Conservation (phyloP, 108 stramenopile species). For the Skeletonema costatum region DNA sequence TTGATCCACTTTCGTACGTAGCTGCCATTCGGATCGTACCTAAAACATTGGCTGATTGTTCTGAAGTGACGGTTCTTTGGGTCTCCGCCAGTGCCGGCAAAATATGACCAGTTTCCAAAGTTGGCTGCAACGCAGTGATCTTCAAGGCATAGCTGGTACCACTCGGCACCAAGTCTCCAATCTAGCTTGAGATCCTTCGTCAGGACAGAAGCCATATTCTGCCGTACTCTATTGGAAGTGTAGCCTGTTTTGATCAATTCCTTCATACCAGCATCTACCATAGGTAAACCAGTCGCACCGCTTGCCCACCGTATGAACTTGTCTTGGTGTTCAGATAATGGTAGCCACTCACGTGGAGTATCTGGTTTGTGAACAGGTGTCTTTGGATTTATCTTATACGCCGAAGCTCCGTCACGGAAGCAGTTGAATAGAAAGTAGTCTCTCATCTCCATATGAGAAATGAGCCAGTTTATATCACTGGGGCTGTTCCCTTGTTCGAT, state of each 20-base stretch:
- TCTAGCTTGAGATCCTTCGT: constrained; percentile 82
- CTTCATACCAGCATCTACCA: constrained; percentile 92
- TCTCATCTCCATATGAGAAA: constrained; percentile 75
- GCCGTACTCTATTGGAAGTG: constrained; percentile 91
- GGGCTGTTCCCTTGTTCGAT: neutral
- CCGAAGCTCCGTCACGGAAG: constrained; percentile 41
- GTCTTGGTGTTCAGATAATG: constrained; percentile 18
- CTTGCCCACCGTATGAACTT: constrained; percentile 59
- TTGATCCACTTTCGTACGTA: constrained; percentile 86
- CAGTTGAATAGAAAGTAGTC: constrained; percentile 68
- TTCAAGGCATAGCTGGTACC: constrained; percentile 80
- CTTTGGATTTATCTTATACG: constrained; percentile 21
- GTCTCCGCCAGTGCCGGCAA: constrained; percentile 86
- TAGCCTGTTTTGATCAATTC: constrained; percentile 87
- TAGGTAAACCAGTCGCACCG: constrained; percentile 83
- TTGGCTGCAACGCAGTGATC: constrained; percentile 92
- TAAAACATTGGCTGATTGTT: constrained; percentile 71
- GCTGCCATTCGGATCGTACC: constrained; percentile 76
- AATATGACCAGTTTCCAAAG: constrained; percentile 91
- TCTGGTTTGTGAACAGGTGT: constrained; percentile 14
- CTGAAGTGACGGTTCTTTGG: constrained; percentile 77
- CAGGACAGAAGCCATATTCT: constrained; percentile 89
- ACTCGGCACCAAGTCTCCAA: constrained; percentile 91
- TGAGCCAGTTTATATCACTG: constrained; percentile 53
- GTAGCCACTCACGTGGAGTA: constrained; percentile 23